Evolutionary conservation across 176 grass and related monocot species (phyloP).

Genomic region (Triticum aestivum): IWGSC_CS_RefSeq_v2.1 NC_057804.1:2223327-2223826

Average conservation of each 20-base stretch:
- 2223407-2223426: conserved; percentile 59
- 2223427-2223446: conserved; percentile 46
- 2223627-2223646: conserved; percentile 45
- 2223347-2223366: conserved; percentile 30
- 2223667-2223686: conserved; percentile 73
- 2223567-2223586: conserved; percentile 48
- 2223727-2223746: conserved; percentile 79
- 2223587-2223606: conserved; percentile 74
- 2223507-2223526: conserved; percentile 69
- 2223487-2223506: conserved; percentile 35
- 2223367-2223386: conserved; percentile 55
- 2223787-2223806: conserved; percentile 64
- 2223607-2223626: conserved; percentile 53
- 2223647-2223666: conserved; percentile 48
- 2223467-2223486: conserved; percentile 35
- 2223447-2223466: conserved; percentile 32
- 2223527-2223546: conserved; percentile 76
- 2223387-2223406: conserved; percentile 37
- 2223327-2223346: conserved; percentile 57
- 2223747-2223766: conserved; percentile 37
- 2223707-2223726: conserved; percentile 58
- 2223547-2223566: conserved; percentile 59
- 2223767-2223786: conserved; percentile 69
- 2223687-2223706: conserved; percentile 45
- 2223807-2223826: conserved; percentile 46